Percentiles rank a stretch among this genome's conserved stretches.
Conservation (phyloP, 2,329 filamentous ascomycete genomes). For the Talaromyces pinophilus region DNA sequence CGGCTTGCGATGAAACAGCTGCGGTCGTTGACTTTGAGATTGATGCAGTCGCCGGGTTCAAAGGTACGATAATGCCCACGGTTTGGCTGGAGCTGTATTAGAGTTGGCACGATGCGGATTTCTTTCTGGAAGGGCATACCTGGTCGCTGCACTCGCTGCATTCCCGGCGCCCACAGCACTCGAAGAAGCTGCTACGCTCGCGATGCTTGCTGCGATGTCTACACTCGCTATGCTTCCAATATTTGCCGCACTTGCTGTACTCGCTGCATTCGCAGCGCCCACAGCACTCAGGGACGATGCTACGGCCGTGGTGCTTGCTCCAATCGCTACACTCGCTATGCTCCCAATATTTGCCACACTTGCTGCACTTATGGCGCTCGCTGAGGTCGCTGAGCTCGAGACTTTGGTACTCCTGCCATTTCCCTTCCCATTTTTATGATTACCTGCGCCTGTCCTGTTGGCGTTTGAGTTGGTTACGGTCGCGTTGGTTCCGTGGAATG, state of each 20-base stretch:
- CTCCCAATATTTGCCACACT: not conserved
- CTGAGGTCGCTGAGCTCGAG: not conserved
- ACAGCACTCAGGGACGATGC: not conserved
- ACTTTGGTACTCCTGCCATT: not conserved
- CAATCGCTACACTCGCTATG: not conserved
- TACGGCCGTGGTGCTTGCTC: not conserved
- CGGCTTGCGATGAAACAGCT: constrained; percentile 2
- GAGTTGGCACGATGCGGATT: not conserved
- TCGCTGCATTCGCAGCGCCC: not conserved
- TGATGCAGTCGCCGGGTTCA: constrained; percentile 6
- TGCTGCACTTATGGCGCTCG: not conserved
- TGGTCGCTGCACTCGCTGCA: not conserved
- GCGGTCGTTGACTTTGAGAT: not conserved
- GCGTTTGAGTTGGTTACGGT: no score
- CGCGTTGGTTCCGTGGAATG: not conserved
- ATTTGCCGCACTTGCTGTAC: not conserved
- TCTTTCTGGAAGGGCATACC: not conserved
- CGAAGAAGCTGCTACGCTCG: not conserved
- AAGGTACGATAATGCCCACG: constrained; percentile 2
- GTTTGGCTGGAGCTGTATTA: constrained; percentile 6
- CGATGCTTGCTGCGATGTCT: not conserved
- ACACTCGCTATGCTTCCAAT: not conserved
- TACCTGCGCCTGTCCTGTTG: not conserved
- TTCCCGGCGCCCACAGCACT: not conserved
- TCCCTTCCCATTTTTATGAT: not conserved